Conservation (phyloP, 495 filamentous ascomycete genomes). For the Neurospora sp. region DNA sequence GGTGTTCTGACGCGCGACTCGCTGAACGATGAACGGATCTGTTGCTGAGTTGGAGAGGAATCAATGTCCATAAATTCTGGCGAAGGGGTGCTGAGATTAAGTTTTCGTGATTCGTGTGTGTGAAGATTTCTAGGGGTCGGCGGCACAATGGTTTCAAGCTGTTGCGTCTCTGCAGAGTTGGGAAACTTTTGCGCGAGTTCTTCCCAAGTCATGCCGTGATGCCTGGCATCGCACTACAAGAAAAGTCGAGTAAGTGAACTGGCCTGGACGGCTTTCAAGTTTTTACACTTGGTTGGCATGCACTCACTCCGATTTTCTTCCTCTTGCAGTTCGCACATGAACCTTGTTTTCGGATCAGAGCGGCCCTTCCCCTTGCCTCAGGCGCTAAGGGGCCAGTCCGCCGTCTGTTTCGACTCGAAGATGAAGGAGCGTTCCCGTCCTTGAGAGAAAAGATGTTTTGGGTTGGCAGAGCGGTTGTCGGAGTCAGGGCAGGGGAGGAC, state of each 20-base stretch:
- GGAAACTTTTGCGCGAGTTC: conserved; percentile 35
- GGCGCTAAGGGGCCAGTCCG: conserved; percentile 38
- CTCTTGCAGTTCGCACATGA: conserved; percentile 38
- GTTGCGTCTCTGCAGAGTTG: conserved; percentile 26
- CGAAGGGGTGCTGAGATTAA: not conserved
- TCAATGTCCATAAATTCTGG: conserved; percentile 20
- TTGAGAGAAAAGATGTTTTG: conserved; percentile 40
- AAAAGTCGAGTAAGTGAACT: conserved; percentile 5
- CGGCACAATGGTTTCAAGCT: conserved; percentile 20
- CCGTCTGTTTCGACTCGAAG: conserved; percentile 35
- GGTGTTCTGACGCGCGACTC: conserved; percentile 39
- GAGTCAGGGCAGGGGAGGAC: conserved; percentile 21
- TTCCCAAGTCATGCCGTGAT: conserved; percentile 43
- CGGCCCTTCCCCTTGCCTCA: conserved; percentile 37
- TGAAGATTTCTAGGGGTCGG: not conserved
- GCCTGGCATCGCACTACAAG: conserved; percentile 37
- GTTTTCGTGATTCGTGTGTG: conserved; percentile 23
- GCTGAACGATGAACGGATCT: conserved; percentile 23
- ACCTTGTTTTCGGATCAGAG: conserved; percentile 39
- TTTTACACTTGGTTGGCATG: not conserved
- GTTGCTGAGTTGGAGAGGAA: conserved; percentile 16
- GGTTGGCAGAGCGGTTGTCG: conserved; percentile 4
- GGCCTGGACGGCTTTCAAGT: not conserved
- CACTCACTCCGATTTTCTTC: conserved; percentile 40
- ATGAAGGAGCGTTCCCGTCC: conserved; percentile 35